Evolutionary conservation across 345 rosid genomes (phyloP), one percentile per base, ranked within the genome.

Genomic region (Mangifera indica): DNA sequence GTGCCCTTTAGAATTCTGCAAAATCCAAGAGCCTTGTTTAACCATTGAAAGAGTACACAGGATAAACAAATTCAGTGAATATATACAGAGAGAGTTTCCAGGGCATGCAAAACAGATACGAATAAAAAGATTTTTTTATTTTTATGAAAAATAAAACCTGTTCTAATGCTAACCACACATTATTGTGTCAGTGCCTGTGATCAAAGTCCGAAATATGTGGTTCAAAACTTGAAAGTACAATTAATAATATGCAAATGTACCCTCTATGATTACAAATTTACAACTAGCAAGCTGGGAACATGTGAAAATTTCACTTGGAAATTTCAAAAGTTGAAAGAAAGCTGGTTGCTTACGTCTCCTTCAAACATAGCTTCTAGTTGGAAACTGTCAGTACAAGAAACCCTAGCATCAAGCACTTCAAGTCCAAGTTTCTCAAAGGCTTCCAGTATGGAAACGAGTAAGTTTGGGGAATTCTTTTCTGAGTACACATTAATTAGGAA

Each of bases 371-470:
- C 92, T 76, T 86, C 80, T 32, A 88, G 75, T 7, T 79, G 86
- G 81, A 88, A 86, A 76, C 62, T 83, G 56, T 88, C 83, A 17
- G 81, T 49, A 52, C 88, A 84, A 57, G 90, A 88, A 84, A 80
- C 90, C 80, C 85, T 86, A 83, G 90, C 92, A 56, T 88, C 88
- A 45, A 78, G 80, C 52, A 88, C 86, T 45, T 86, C 84, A 42
- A 88, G 90, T 25, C 90, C 87, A 60, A 88, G 82, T 66, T 83
- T 85, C 58, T 88, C 92, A 52, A 88, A 88, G 15, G 85, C 87
- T 78, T 88, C 85, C 32, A 88, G 65, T 73, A 88, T 76, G 58
- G 84, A 88, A 26, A 88, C 88, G 5, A 88, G 84, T 79, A 88
- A 74, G 53, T 90, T 86, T 1, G 87, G 85, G 68, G 86, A 78